Evolutionary conservation across 768 basidiomycete species (phyloP), one percentile per base, ranked within the genome.

Genomic region (Termitomyces sp.): DNA sequence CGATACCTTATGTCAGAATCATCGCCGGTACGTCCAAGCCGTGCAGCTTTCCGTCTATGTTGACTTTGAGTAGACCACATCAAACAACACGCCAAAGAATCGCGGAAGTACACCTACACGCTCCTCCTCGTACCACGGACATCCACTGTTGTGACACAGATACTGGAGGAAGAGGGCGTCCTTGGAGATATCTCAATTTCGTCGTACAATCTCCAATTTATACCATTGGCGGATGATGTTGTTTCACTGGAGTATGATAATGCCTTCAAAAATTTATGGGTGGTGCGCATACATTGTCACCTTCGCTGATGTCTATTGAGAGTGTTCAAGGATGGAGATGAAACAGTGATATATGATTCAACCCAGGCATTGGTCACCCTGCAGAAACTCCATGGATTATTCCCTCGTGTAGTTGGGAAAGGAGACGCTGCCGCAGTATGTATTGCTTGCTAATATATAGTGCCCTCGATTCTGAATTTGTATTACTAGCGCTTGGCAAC

Each of bases 101-200:
- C 85, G 3, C 84, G 84, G 71, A 89, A 91, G 70, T 86, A 96
- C 68, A 85, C 85, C 32, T 98, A 92, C 73, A 96, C 90, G 29
- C 73, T 98, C 38, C 76, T 99, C 32, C 84, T 97, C 49, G 92
- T 95, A 0, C 97, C 97, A 9, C 82, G 96, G 45, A 79, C 85
- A 42, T 98, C 97, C 2, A 90, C 89, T 5, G 81, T 98, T 8
- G 92, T 96, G 56, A 84, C 86, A 38, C 85, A 88, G 59, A 87
- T 95, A 64, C 76, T 99, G 48, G 95, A 98, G 69, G 96, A 98
- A 71, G 91, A 97, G 69, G 97, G 96, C n/a, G 96, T 99, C 0
- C 82, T 96, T 15, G 97, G 97, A n/a, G 96, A 98, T 68, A 81
- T 99, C 49, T 87, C 84, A 8, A 84, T 98, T 36, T 85, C 86